Evolutionary conservation across 257 asterid genomes (phyloP), one percentile per base, ranked within the genome.

Genomic region (Solanum tarijense): DNA sequence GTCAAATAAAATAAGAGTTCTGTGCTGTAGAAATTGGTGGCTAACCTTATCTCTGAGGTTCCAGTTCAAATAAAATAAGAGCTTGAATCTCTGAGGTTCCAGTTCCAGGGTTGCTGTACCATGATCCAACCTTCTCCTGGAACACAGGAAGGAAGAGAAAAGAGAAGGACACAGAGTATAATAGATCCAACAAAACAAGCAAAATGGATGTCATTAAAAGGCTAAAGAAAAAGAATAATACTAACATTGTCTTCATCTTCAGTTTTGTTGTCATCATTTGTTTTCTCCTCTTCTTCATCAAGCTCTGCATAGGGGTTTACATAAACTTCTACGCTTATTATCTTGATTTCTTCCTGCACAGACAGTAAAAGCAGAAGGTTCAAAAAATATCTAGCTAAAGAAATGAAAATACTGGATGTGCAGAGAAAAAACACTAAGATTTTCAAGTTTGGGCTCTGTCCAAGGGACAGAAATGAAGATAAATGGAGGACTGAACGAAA

Each of bases 121-220:
- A 97, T 23, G 98, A 97, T 29, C 99, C 99, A 38, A 94, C 89
- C 93, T 94, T 94, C 72, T 96, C 99, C 99, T 96, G 96, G 89
- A 88, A 87, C 18, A 62, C 38, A 87, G 43, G 84, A 62, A 43
- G 46, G 73, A 87, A 38, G n/a, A 46, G 60, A 20, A 71, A 23
- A 48, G 34, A 86, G 83, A 18, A 48, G 2, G 16, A 48, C 29
- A 27, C 10, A 10, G 43, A 86, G 68, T 27, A 73, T 73, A 52
- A 21, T 48, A 86, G 20, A 82, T 48, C 86, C 69, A 46, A 48
- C 36, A 38, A 81, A 81, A 81, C 43, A 81, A 81, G 69, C 29
- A 81, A 81, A 72, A 86, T 48, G 36, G 31, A n/a, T 2, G 84
- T 32, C 11, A 60, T 46, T 4, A 5, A 72, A 73, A 34, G 84